Conservation (phyloP, 208 protist species). For the Leishmania braziliensis region DNA sequence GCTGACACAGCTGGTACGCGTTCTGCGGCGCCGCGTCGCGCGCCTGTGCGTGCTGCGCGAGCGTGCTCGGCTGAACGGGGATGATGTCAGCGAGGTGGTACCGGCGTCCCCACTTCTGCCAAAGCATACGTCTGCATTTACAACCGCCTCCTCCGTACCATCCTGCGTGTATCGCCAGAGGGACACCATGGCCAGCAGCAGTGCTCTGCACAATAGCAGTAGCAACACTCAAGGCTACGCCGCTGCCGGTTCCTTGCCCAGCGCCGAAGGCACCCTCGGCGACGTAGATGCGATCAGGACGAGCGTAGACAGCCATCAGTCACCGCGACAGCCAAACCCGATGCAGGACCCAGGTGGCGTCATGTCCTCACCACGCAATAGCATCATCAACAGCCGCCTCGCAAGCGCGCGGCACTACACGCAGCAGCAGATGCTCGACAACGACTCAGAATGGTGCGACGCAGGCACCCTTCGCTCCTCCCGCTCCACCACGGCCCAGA, state of each 20-base stretch:
- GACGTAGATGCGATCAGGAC: conserved; percentile 5
- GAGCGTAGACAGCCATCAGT: not conserved
- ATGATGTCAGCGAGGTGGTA: conserved; percentile 21
- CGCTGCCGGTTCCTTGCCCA: not conserved
- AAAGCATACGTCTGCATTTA: not conserved
- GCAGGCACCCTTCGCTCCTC: conserved; percentile 26
- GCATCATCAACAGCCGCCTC: conserved; percentile 1
- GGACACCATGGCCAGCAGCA: conserved; percentile 4
- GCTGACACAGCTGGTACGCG: conserved; percentile 21
- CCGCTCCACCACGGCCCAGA: conserved; percentile 26
- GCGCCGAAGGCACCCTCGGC: not conserved
- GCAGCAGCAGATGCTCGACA: conserved; percentile 15
- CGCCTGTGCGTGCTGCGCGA: conserved; percentile 24
- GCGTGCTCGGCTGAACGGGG: conserved; percentile 14
- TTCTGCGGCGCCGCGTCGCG: conserved; percentile 21
- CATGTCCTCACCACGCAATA: conserved; percentile 1
- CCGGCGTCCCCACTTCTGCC: conserved; percentile 1
- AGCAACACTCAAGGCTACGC: not conserved
- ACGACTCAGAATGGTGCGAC: conserved; percentile 34
- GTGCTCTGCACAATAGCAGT: not conserved
- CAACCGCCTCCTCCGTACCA: not conserved
- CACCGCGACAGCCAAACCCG: not conserved
- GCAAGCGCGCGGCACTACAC: not conserved
- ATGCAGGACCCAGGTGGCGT: not conserved
- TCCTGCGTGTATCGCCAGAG: conserved; percentile 3